Evolutionary conservation across 75 land plant genomes (phyloP).

Genomic region (Pinus tabuliformis): DNA sequence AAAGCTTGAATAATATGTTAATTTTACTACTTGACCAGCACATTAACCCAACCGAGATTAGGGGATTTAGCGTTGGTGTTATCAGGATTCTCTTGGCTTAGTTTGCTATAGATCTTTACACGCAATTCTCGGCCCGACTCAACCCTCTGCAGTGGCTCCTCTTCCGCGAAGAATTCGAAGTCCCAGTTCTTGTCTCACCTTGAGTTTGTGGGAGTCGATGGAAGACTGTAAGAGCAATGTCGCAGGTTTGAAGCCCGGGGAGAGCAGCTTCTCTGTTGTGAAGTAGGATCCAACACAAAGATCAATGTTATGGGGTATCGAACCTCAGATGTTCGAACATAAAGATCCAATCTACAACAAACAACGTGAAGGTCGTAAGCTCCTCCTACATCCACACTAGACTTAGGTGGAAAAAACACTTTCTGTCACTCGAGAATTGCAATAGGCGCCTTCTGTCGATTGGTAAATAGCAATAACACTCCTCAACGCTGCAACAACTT

Average conservation of each 20-base stretch:
- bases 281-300: no score
- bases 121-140: constrained; percentile 88
- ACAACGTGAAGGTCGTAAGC: no score
- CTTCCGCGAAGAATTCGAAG: background rate
- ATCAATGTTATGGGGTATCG: no score
- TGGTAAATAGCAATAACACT: no score
- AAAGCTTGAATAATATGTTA: background rate
- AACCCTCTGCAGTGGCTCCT: constrained; percentile 58
- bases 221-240: background rate
- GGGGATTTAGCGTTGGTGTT: constrained; percentile 11
- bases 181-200: background rate
- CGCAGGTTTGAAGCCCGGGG: constrained; percentile 2
- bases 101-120: constrained; percentile 72
- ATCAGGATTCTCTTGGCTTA: constrained; percentile 32
- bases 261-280: background rate
- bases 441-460: no score
- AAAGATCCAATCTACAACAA: no score
- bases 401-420: no score
- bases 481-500: no score
- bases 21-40: constrained; percentile 28
- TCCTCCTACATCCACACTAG: no score
- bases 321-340: no score
- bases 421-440: no score
- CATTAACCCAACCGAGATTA: constrained; percentile 72
- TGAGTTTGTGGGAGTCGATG: background rate